A percentile compares a stretch with the other conserved stretches of the same genome.
These are phyloP conservation scores for Solanum hybrid DNA, from an alignment of 305 asterid genomes.

Conservation along the genomic window DNA sequence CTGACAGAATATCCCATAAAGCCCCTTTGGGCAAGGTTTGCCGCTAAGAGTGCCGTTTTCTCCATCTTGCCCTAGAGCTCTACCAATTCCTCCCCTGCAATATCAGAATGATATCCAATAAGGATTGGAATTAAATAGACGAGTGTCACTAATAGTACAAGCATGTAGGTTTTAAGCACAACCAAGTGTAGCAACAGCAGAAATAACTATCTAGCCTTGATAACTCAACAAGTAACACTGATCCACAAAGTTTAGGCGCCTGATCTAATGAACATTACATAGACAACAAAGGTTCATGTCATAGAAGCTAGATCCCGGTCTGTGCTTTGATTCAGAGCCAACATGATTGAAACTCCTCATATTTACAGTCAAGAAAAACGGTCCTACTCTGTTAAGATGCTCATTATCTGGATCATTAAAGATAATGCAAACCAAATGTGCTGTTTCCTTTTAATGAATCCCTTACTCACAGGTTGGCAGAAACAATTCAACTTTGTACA, in stretches of 20 bases:
- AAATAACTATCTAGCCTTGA: not conserved
- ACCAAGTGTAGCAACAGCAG: not conserved
- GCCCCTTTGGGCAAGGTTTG: constrained; percentile 77
- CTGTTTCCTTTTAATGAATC: not conserved
- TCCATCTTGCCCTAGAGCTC: constrained; percentile 60
- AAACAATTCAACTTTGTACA: not conserved
- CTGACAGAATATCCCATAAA: constrained; percentile 75
- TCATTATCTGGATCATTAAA: not conserved
- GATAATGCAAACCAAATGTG: not conserved
- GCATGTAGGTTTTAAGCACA: not conserved
- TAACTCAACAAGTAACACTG: not conserved
- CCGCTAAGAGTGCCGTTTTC: constrained; percentile 75
- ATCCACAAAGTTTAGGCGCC: not conserved
- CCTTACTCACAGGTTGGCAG: not conserved
- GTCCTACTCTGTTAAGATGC: not conserved
- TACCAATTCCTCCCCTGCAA: constrained; percentile 74
- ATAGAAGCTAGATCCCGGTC: not conserved
- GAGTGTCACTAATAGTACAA: not conserved
- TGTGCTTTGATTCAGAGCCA: not conserved
- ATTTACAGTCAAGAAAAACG: not conserved
- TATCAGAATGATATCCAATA: constrained; percentile 17
- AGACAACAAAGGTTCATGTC: not conserved
- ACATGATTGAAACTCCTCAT: not conserved
- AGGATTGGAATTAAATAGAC: not conserved
- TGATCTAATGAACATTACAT: not conserved